These are phyloP conservation scores for Sugiyamaella neomexicana DNA, from an alignment of 1,139 yeast species.

Conservation along the genomic window DNA sequence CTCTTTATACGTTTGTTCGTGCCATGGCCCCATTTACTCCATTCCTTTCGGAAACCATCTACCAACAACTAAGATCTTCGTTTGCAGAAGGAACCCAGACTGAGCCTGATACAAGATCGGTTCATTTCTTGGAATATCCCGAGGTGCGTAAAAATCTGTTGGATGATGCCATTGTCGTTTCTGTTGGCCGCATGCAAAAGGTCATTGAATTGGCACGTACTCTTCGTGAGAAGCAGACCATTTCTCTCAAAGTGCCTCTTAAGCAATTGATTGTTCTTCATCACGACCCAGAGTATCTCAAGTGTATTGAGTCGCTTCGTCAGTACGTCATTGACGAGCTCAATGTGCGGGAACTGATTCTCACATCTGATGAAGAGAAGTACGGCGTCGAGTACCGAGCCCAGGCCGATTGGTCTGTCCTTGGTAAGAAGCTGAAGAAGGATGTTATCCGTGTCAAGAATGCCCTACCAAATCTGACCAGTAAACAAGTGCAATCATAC, in stretches of 20 bases:
- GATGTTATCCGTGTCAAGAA: constrained; percentile 94
- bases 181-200: constrained; percentile 94
- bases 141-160: constrained; percentile 77
- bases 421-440: constrained; percentile 94
- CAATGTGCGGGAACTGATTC: constrained; percentile 82
- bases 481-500: constrained; percentile 79
- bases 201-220: constrained; percentile 96
- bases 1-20: constrained; percentile 80
- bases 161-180: constrained; percentile 63
- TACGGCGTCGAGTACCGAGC: constrained; percentile 91
- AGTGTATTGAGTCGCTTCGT: constrained; percentile 76
- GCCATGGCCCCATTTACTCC: constrained; percentile 99
- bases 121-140: constrained; percentile 92
- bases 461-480: constrained; percentile 78
- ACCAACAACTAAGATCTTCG: constrained; percentile 66
- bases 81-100: constrained; percentile 50
- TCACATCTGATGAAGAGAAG: constrained; percentile 87
- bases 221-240: constrained; percentile 92
- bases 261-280: constrained; percentile 84
- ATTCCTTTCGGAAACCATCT: constrained; percentile 86
- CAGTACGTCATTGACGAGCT: constrained; percentile 84
- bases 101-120: constrained; percentile 68
- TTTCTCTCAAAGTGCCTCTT: constrained; percentile 93
- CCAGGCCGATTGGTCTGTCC: constrained; percentile 98
- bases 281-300: constrained; percentile 69